These are phyloP conservation scores for Juncus effusus DNA, from an alignment of 176 grass and related monocot species.

Conservation along the genomic window DNA sequence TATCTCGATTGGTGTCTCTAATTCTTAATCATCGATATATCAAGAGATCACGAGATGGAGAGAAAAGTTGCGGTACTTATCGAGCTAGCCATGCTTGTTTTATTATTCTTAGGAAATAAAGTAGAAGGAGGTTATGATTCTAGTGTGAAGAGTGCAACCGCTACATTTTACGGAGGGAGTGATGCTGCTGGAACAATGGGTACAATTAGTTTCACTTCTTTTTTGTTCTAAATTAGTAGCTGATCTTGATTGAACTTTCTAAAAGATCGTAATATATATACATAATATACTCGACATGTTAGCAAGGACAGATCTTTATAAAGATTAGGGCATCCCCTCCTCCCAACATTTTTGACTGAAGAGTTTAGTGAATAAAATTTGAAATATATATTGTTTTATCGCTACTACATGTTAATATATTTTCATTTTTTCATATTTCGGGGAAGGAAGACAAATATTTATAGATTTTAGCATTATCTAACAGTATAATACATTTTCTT, in stretches of 20 bases:
- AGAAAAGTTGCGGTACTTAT: background rate
- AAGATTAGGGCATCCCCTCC: too few species aligned
- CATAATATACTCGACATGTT: too few species aligned
- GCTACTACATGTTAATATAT: too few species aligned
- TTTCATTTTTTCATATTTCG: too few species aligned
- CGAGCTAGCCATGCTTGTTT: conserved; percentile 2
- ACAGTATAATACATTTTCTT: too few species aligned
- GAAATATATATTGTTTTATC: too few species aligned
- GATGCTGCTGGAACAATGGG: conserved; percentile 29
- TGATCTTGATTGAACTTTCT: background rate
- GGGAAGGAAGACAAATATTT: too few species aligned
- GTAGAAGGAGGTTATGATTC: background rate
- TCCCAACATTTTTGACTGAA: too few species aligned
- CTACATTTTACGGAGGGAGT: conserved; percentile 17
- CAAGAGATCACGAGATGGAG: conserved; percentile 14
- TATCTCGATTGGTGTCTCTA: conserved; percentile 1
- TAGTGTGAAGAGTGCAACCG: background rate
- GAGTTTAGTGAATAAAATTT: too few species aligned
- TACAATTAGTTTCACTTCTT: conserved; percentile 1
- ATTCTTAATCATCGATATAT: background rate
- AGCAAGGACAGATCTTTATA: too few species aligned
- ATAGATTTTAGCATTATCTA: too few species aligned
- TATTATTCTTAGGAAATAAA: conserved; percentile 3
- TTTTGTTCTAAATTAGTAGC: background rate
- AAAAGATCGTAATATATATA: too few species aligned